A percentile compares a stretch with the other conserved stretches of the same genome.
These are phyloP conservation scores for Musa beccarii DNA, from an alignment of 176 grass and related monocot genomes.

Conservation along the genomic window DNA sequence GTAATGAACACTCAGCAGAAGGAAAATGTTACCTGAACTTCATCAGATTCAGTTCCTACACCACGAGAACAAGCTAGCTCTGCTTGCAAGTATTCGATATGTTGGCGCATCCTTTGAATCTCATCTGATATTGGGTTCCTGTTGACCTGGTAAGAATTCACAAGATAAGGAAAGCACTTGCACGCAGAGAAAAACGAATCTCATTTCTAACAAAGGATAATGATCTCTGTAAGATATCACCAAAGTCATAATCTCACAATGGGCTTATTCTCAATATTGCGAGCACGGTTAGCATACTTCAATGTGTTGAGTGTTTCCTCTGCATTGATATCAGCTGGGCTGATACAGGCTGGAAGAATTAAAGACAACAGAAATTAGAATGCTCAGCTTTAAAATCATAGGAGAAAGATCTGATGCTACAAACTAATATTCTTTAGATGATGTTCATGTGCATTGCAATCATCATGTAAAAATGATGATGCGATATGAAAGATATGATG, in stretches of 20 bases:
- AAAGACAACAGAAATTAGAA: slow-evolving; percentile 15
- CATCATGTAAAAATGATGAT: too few relatives aligned
- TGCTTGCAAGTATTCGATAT: slow-evolving; percentile 83
- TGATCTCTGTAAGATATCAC: not conserved
- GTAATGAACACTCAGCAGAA: too few relatives aligned
- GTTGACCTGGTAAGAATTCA: slow-evolving; percentile 52
- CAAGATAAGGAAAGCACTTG: slow-evolving; percentile 13
- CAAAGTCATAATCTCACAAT: slow-evolving; percentile 42
- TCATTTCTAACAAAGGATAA: slow-evolving; percentile 1
- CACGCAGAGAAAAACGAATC: not conserved
- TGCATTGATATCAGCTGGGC: slow-evolving; percentile 94
- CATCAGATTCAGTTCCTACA: slow-evolving; percentile 44
- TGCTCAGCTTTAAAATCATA: too few relatives aligned
- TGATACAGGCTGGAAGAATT: slow-evolving; percentile 76
- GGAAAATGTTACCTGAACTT: slow-evolving; percentile 52
- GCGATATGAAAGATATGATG: too few relatives aligned
- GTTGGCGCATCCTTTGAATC: slow-evolving; percentile 91
- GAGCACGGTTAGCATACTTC: slow-evolving; percentile 95
- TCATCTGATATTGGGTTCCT: slow-evolving; percentile 94
- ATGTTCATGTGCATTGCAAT: too few relatives aligned
- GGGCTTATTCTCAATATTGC: slow-evolving; percentile 89
- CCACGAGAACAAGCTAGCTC: slow-evolving; percentile 78
- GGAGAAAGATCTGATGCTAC: too few relatives aligned
- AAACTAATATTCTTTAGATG: too few relatives aligned
- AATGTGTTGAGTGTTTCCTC: slow-evolving; percentile 92